A percentile compares a stretch with the other conserved stretches of the same genome.
Evolutionary conservation across 345 rosid species (phyloP).

Genomic region (Nasturtium officinale): DNA sequence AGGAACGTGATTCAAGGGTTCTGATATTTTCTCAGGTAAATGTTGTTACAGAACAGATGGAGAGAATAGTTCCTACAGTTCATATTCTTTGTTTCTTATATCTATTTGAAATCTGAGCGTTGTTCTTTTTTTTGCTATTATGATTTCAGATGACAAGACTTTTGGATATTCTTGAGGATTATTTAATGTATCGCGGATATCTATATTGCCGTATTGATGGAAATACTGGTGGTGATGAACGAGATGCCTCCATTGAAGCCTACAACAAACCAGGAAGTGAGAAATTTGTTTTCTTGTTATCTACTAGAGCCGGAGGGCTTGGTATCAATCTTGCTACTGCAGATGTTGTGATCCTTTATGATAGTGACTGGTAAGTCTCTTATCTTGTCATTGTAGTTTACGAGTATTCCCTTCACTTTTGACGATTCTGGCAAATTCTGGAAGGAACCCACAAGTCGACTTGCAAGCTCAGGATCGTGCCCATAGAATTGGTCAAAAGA

Average conservation of each 20-base stretch:
- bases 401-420: conserved; percentile 15
- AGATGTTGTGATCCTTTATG: conserved; percentile 98
- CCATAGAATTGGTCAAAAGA: conserved; percentile 98
- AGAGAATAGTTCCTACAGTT: conserved; percentile 14
- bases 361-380: conserved; percentile 86
- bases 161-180: conserved; percentile 98
- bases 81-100: conserved; percentile 13
- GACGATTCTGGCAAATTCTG: conserved; percentile 41
- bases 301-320: conserved; percentile 99
- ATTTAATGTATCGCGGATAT: conserved; percentile 88
- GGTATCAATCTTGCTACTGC: conserved; percentile 99
- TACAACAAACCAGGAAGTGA: conserved; percentile 98
- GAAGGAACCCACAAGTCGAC: conserved; percentile 99
- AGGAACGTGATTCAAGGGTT: conserved; percentile 99
- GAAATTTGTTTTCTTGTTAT: conserved; percentile 93
- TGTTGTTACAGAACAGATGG: neutral
- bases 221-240: conserved; percentile 98
- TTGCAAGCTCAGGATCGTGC: conserved; percentile 99
- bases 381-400: conserved; percentile 13
- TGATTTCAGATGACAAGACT: conserved; percentile 89
- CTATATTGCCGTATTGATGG: conserved; percentile 98
- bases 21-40: conserved; percentile 94
- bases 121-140: conserved; percentile 3
- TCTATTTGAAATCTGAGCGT: conserved; percentile 28
- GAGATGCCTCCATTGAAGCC: conserved; percentile 97